Evolutionary conservation across 371 early-diverging fungal species (phyloP).

Genomic region (Mortierella sp.): DNA sequence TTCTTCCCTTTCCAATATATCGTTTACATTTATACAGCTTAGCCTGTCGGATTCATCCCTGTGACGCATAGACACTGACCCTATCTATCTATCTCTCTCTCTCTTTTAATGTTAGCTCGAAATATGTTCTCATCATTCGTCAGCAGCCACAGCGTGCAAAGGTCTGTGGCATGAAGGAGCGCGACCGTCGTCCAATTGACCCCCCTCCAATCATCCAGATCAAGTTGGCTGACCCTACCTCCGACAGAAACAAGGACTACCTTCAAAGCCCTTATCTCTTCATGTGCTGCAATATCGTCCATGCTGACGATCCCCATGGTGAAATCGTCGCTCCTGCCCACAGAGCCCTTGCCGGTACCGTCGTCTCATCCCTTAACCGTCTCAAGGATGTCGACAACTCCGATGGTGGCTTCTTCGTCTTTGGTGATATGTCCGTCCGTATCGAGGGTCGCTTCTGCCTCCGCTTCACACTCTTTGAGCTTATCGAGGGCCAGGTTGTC

Average conservation of each 20-base stretch:
- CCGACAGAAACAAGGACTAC: constrained; percentile 61
- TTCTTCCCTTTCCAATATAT: background rate
- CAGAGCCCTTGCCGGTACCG: constrained; percentile 76
- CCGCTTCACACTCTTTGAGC: constrained; percentile 92
- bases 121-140: constrained; percentile 49
- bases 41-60: background rate
- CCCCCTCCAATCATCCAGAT: constrained; percentile 94
- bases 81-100: background rate
- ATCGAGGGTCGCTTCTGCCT: constrained; percentile 92
- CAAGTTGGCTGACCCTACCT: constrained; percentile 68
- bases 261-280: constrained; percentile 90
- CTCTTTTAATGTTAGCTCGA: constrained; percentile 20
- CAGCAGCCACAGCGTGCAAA: constrained; percentile 53
- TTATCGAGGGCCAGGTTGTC: constrained; percentile 82
- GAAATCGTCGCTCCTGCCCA: constrained; percentile 56
- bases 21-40: too few species aligned
- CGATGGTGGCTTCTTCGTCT: constrained; percentile 97
- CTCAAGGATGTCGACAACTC: constrained; percentile 86
- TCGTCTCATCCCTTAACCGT: constrained; percentile 91
- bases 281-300: constrained; percentile 72
- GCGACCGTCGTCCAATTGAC: constrained; percentile 93
- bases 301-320: constrained; percentile 37
- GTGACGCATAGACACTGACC: constrained; percentile 1
- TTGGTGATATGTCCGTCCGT: constrained; percentile 93
- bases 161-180: constrained; percentile 52